Evolutionary conservation across 345 rosid genomes (phyloP).

Genomic region (Clarkia xantiana): DNA sequence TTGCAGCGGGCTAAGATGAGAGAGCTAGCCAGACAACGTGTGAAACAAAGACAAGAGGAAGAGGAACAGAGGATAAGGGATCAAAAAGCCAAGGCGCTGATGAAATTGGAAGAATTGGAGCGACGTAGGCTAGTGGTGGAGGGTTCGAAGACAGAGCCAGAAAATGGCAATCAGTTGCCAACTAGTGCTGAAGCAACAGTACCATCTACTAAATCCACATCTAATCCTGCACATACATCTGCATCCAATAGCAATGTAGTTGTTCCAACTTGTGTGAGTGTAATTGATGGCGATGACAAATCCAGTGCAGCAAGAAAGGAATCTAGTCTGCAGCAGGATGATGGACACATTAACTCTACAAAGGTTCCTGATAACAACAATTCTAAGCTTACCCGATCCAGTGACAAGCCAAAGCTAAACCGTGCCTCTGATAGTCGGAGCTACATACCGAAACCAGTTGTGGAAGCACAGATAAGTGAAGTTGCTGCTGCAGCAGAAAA

Average conservation of each 20-base stretch:
- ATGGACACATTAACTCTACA: constrained; percentile 14
- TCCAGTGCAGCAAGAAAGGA: constrained; percentile 16
- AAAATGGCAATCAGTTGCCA: constrained; percentile 14
- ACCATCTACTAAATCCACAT: constrained; percentile 12
- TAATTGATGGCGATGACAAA: constrained; percentile 19
- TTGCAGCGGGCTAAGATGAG: constrained; percentile 60
- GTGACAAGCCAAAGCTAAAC: constrained; percentile 44
- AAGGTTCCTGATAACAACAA: constrained; percentile 19
- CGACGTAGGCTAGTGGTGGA: constrained; percentile 47
- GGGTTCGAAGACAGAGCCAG: constrained; percentile 24
- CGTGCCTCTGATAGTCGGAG: constrained; percentile 11
- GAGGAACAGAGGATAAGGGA: constrained; percentile 88
- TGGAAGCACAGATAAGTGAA: constrained; percentile 18
- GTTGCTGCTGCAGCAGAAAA: constrained; percentile 14
- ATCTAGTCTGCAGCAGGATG: constrained; percentile 11
- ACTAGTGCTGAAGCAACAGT: constrained; percentile 15
- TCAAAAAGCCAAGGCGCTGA: constrained; percentile 76
- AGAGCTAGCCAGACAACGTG: constrained; percentile 36
- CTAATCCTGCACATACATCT: constrained; percentile 10
- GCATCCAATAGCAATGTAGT: constrained; percentile 7
- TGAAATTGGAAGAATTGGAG: constrained; percentile 74
- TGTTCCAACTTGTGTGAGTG: constrained; percentile 15
- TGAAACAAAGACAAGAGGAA: constrained; percentile 56
- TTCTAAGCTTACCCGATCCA: constrained; percentile 43
- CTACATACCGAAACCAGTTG: constrained; percentile 3